Evolutionary conservation across 257 asterid species (phyloP).

Genomic region (Pogostemon cablin): DNA sequence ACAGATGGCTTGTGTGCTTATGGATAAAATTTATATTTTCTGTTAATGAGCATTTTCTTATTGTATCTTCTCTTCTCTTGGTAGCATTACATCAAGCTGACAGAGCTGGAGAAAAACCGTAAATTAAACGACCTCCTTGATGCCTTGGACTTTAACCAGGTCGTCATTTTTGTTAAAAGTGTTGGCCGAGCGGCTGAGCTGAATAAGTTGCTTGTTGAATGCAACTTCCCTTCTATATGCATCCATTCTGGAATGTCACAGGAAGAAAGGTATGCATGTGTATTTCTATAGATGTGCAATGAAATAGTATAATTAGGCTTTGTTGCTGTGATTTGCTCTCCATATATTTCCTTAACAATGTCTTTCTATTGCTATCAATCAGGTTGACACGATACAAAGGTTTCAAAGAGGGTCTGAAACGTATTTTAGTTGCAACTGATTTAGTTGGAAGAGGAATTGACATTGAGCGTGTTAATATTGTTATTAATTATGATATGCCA

Average conservation of each 20-base stretch:
- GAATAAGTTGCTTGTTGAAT: conserved; percentile 76
- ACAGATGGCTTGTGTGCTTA: background rate
- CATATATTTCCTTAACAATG: background rate
- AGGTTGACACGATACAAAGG: conserved; percentile 79
- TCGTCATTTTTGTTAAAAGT: conserved; percentile 76
- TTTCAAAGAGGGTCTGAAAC: conserved; percentile 81
- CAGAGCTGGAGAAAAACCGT: conserved; percentile 78
- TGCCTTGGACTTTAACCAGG: conserved; percentile 85
- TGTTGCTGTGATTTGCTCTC: background rate
- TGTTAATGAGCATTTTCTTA: background rate
- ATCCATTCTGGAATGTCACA: conserved; percentile 93
- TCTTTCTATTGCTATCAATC: conserved; percentile 22
- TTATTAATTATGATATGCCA: conserved; percentile 84
- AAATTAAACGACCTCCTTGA: conserved; percentile 85
- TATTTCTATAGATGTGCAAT: background rate
- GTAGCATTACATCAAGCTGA: conserved; percentile 82
- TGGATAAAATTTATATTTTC: background rate
- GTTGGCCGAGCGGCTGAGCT: conserved; percentile 74
- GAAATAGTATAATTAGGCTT: background rate
- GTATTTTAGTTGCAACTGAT: conserved; percentile 85
- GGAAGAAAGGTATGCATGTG: conserved; percentile 61
- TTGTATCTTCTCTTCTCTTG: conserved; percentile 6
- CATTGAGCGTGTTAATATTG: conserved; percentile 81
- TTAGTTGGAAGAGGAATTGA: conserved; percentile 87
- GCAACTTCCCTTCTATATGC: conserved; percentile 86